A percentile compares a stretch with the other conserved stretches of the same genome.
phyloP scores from a whole-genome alignment of 306 rosid genomes.

The Quercus robur region DNA sequence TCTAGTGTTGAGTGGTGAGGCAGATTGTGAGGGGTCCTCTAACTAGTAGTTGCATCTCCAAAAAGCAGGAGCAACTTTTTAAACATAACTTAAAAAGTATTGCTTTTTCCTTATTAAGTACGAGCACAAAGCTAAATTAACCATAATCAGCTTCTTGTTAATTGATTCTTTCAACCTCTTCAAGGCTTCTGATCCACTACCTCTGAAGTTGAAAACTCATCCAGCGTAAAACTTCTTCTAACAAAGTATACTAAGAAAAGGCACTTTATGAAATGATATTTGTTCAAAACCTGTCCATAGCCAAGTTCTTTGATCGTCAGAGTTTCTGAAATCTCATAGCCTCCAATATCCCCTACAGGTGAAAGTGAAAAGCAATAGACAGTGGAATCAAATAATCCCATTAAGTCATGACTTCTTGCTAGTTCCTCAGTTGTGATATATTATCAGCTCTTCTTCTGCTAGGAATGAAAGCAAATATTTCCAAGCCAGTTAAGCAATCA shows the following conservation, averaged over 20 bases:
- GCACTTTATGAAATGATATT: background rate
- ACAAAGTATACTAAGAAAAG: slow-evolving; percentile 1
- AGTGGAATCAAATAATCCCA: too few relatives aligned
- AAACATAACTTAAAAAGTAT: too few relatives aligned
- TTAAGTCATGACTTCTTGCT: too few relatives aligned
- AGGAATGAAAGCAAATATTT: too few relatives aligned
- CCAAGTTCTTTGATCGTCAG: slow-evolving; percentile 76
- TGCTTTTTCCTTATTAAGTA: too few relatives aligned
- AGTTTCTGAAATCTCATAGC: slow-evolving; percentile 53
- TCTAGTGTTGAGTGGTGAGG: too few relatives aligned
- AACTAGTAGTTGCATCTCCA: too few relatives aligned
- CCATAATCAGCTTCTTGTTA: slow-evolving; percentile 47
- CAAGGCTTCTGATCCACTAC: slow-evolving; percentile 88
- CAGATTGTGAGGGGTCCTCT: too few relatives aligned
- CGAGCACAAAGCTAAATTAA: background rate
- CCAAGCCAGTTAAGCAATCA: too few relatives aligned
- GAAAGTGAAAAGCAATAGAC: slow-evolving; percentile 44
- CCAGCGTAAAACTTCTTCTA: slow-evolving; percentile 45
- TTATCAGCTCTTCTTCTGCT: too few relatives aligned
- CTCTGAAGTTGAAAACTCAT: slow-evolving; percentile 68
- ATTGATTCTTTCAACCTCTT: slow-evolving; percentile 64
- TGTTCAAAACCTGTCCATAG: slow-evolving; percentile 58
- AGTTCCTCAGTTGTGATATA: too few relatives aligned
- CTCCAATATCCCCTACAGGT: slow-evolving; percentile 50
- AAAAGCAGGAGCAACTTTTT: too few relatives aligned